Percentiles rank a stretch among this genome's conserved stretches.
Evolutionary conservation across 345 rosid species (phyloP).

Genomic region (Aegle marmelos): DNA sequence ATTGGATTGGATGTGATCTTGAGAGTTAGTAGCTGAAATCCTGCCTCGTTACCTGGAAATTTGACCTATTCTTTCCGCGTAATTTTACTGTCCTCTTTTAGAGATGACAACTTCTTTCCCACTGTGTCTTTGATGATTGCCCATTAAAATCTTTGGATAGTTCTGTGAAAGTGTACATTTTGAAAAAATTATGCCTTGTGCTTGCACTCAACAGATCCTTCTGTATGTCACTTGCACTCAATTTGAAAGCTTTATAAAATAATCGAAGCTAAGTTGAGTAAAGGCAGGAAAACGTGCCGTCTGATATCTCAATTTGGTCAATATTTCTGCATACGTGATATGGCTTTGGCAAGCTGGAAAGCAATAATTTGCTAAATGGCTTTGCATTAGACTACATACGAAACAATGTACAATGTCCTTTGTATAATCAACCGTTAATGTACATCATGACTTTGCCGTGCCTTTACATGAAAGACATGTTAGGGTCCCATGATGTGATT

Average conservation of each 20-base stretch:
- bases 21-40: not conserved
- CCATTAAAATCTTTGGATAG: not conserved
- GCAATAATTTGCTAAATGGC: not conserved
- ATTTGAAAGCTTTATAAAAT: not conserved
- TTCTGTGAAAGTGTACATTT: not conserved
- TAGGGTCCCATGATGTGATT: not conserved
- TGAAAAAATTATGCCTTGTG: not conserved
- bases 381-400: not conserved
- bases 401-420: not conserved
- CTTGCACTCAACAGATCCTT: conserved; percentile 1
- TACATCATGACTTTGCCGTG: not conserved
- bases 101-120: not conserved
- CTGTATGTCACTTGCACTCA: not conserved
- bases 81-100: not conserved
- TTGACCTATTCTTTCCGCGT: conserved; percentile 5
- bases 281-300: not conserved
- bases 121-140: not conserved
- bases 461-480: not conserved
- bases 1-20: not conserved
- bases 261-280: not conserved
- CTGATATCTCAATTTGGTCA: not conserved
- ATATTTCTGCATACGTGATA: no score
- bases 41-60: conserved; percentile 7
- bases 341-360: not conserved
- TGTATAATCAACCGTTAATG: not conserved